phyloP scores from a whole-genome alignment of 1,284 basidiomycete species.

The Fistulinella cinereoalba region DNA sequence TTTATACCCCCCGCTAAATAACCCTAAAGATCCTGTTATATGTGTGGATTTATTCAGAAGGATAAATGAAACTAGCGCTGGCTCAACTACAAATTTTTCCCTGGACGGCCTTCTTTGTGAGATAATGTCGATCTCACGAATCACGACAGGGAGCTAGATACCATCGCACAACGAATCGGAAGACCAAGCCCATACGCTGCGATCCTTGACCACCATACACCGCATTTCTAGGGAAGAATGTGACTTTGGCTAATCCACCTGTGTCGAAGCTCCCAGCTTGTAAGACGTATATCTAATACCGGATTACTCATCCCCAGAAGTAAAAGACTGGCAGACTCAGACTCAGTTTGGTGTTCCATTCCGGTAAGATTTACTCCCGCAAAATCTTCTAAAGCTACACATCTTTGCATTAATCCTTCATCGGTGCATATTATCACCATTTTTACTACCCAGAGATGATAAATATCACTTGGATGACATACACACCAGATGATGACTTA shows the following conservation, averaged over 20 bases:
- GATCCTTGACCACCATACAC: not conserved
- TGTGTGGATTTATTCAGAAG: too few relatives aligned
- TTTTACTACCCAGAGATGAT: too few relatives aligned
- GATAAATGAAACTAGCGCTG: too few relatives aligned
- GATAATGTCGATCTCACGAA: too few relatives aligned
- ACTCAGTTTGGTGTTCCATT: conserved; percentile 23
- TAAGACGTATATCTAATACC: conserved; percentile 17
- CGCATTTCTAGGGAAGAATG: not conserved
- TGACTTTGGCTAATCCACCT: not conserved
- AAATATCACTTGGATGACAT: too few relatives aligned
- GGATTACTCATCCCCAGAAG: not conserved
- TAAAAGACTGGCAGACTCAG: too few relatives aligned
- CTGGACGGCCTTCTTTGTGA: too few relatives aligned
- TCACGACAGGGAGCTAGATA: too few relatives aligned
- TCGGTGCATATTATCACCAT: not conserved
- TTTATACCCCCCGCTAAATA: too few relatives aligned
- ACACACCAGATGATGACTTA: not conserved
- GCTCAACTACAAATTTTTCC: too few relatives aligned
- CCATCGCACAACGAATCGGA: conserved; percentile 8
- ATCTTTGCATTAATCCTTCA: not conserved
- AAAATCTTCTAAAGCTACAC: conserved; percentile 16
- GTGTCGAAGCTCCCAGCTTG: conserved; percentile 7
- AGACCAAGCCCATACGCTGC: conserved; percentile 6
- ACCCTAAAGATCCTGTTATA: too few relatives aligned
- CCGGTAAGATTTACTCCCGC: conserved; percentile 14